phyloP scores from a whole-genome alignment of 2,329 filamentous ascomycete genomes.

The Cercospora sp. region DNA sequence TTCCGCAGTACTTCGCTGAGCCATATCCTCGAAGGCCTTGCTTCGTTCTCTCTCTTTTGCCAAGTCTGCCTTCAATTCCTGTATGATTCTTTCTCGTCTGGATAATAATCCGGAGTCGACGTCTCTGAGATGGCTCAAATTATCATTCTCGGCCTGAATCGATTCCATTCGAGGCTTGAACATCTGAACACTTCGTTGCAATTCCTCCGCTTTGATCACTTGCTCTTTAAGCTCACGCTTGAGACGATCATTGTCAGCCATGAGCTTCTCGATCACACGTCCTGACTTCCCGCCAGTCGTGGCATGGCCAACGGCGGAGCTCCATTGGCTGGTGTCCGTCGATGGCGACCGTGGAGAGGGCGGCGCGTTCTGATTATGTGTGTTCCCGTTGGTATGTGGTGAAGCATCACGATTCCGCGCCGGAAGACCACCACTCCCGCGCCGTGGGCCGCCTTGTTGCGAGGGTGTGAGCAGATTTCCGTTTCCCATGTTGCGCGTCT shows the following conservation, averaged over 20 bases:
- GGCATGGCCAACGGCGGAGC: constrained; percentile 64
- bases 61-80: constrained; percentile 64
- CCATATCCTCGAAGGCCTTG: constrained; percentile 59
- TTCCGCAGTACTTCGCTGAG: constrained; percentile 62
- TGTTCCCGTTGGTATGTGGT: constrained; percentile 18
- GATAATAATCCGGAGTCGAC: constrained; percentile 70
- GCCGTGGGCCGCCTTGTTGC: constrained; percentile 23
- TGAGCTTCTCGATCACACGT: constrained; percentile 76
- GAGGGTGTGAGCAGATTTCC: constrained; percentile 22
- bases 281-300: constrained; percentile 69
- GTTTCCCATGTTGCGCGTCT: constrained; percentile 9
- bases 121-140: constrained; percentile 66
- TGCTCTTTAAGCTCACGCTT: constrained; percentile 62
- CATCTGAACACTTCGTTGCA: constrained; percentile 66
- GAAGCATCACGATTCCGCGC: constrained; percentile 17
- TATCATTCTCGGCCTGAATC: constrained; percentile 67
- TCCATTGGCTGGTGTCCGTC: constrained; percentile 50
- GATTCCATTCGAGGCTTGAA: constrained; percentile 72
- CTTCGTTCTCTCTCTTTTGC: constrained; percentile 65
- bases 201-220: constrained; percentile 61
- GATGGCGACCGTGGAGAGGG: constrained; percentile 22
- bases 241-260: constrained; percentile 75
- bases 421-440: constrained; percentile 13
- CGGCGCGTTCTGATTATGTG: constrained; percentile 9
- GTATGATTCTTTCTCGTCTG: constrained; percentile 72